Percentiles rank a stretch among this genome's conserved stretches.
Evolutionary conservation across 768 basidiomycete genomes (phyloP).

Genomic region (Galerina marginata): DNA sequence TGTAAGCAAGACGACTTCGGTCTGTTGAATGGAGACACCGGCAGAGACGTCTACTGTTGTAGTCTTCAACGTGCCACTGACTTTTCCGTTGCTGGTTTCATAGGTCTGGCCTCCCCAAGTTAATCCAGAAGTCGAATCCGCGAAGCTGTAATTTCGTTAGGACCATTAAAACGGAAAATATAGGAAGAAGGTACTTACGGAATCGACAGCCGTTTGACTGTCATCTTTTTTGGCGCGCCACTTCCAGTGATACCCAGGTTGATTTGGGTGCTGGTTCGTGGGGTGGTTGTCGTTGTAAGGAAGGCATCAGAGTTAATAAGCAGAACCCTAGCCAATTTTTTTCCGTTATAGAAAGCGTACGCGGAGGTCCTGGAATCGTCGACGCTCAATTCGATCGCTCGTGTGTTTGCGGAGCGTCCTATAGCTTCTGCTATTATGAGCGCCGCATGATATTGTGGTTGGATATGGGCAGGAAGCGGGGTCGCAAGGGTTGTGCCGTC

Average conservation of each 20-base stretch:
- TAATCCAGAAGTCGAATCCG: conserved; percentile 54
- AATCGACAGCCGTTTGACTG: conserved; percentile 54
- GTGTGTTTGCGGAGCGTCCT: conserved; percentile 46
- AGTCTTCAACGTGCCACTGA: conserved; percentile 39
- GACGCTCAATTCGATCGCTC: conserved; percentile 53
- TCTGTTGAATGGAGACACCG: conserved; percentile 53
- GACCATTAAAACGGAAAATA: not conserved
- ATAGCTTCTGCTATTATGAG: conserved; percentile 65
- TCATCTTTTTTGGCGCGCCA: conserved; percentile 33
- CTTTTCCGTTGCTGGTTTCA: conserved; percentile 52
- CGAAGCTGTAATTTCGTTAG: conserved; percentile 37
- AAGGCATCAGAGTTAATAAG: conserved; percentile 67
- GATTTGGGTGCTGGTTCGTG: conserved; percentile 47
- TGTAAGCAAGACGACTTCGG: conserved; percentile 49
- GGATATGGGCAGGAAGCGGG: conserved; percentile 63
- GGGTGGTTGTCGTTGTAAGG: conserved; percentile 35
- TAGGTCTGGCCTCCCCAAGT: conserved; percentile 66
- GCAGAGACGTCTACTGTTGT: conserved; percentile 32
- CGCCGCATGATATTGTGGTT: conserved; percentile 71
- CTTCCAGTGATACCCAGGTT: conserved; percentile 41
- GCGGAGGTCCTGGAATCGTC: conserved; percentile 54
- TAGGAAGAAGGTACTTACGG: conserved; percentile 33
- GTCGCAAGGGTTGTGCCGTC: conserved; percentile 57
- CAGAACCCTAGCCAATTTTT: conserved; percentile 49
- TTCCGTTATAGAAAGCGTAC: conserved; percentile 64